Base-by-base conservation (phyloP, 2,329 filamentous ascomycete genomes). In the Penicillium fuscoglaucum region DNA sequence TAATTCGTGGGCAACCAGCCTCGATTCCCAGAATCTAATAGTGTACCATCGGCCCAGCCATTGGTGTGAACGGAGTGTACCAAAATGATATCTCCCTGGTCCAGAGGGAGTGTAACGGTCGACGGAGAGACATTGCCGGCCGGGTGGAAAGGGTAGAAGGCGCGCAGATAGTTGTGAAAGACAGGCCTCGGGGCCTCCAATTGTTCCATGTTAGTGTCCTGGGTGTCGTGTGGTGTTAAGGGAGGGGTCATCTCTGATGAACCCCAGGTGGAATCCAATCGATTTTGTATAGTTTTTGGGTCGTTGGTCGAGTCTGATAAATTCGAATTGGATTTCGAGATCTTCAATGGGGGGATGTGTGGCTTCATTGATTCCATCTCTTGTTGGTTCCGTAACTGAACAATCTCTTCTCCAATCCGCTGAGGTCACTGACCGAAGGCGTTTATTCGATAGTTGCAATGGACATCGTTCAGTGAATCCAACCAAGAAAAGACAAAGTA, bases 1-100 rank as follows among this genome's bases (percentile, higher is more conserved):
- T 98, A 99, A 76, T 99, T 99, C 9, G 95, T 99, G 3, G 95
- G 95, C 60, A 99, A 80, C 95, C 95, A 99, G 62, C 95, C 95
- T 66, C 95, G 85, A 51, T 90, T 89, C 28, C 93, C 93, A 3
- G 92, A 91, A 26, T 89, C 84, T 61, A 99, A 79, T 41, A 97
- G 81, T 0, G 95, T 99, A 52, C 95, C 95, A 74, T 99, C 95
- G 33, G 95, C 95, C 95, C 95, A 99, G 66, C 95, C 95, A 78
- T 98, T 99, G 60, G 91, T 95, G 76, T 99, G 95, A 65, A 98
- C 90, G 4, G 95, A 97, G 75, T 99, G 95, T 24, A 99, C 90
- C 58, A 99, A 79, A 54, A 99, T 89, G 49, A 99, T 86, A 70
- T 99, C 95, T 59, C 95, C 95, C 71, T 95, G 89, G 66, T 90